Evolutionary conservation across 2,329 filamentous ascomycete species (phyloP).

Genomic region (Arthrobotrys conoides): DNA sequence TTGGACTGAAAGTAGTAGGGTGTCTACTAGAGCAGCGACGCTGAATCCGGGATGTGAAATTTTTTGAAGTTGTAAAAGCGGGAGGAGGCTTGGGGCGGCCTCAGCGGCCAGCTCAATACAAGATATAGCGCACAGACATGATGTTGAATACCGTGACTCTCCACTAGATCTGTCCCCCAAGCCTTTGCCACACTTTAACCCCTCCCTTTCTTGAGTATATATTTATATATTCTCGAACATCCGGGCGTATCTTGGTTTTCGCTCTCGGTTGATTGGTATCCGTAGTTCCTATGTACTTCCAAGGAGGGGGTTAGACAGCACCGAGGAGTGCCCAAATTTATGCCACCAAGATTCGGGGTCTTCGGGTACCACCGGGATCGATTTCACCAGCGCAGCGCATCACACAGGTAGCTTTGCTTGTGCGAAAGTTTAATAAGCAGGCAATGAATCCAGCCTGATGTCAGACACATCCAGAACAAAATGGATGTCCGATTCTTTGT

Average conservation of each 20-base stretch:
- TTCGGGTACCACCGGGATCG: background rate
- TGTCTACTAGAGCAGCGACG: conserved; percentile 9
- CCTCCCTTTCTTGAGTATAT: too few species aligned
- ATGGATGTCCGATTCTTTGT: conserved; percentile 34
- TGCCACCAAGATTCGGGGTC: background rate
- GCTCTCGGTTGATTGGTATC: background rate
- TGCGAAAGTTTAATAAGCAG: conserved; percentile 5
- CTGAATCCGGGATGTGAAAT: conserved; percentile 6
- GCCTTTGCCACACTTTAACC: conserved; percentile 36
- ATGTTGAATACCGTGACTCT: conserved; percentile 60
- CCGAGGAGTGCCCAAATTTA: background rate
- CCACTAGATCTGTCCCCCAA: conserved; percentile 58
- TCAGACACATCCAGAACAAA: conserved; percentile 9
- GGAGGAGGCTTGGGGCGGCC: conserved; percentile 49
- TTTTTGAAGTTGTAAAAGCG: conserved; percentile 27
- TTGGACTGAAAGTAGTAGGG: conserved; percentile 12
- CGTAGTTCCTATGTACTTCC: conserved; percentile 3
- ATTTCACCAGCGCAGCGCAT: conserved; percentile 9
- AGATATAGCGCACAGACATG: conserved; percentile 61
- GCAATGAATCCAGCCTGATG: conserved; percentile 1
- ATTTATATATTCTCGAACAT: background rate
- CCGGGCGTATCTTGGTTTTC: background rate
- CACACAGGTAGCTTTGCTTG: conserved; percentile 1
- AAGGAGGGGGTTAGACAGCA: conserved; percentile 3
- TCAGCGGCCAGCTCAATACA: conserved; percentile 50